Evolutionary conservation across 2,329 filamentous ascomycete genomes (phyloP).

Genomic region (Ophiosphaerella narmari): DNA sequence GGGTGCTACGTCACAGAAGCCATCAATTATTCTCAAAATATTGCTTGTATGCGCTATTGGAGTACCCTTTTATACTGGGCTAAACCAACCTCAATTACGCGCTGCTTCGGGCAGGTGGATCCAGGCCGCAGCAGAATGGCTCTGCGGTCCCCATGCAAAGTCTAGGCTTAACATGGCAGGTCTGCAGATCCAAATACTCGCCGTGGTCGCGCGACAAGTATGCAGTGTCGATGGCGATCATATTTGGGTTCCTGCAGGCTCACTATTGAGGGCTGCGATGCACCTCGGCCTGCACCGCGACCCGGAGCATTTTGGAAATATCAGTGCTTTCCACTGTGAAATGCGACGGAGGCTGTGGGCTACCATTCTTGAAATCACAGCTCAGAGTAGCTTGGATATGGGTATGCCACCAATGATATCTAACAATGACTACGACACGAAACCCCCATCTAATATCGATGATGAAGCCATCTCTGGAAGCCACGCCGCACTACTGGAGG

Average conservation of each 20-base stretch:
- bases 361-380: conserved; percentile 41
- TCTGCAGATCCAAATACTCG: conserved; percentile 53
- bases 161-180: conserved; percentile 55
- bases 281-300: conserved; percentile 50
- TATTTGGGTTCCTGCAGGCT: conserved; percentile 46
- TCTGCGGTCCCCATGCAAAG: conserved; percentile 60
- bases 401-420: conserved; percentile 46
- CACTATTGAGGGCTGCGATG: conserved; percentile 47
- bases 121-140: conserved; percentile 61
- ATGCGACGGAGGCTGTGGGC: conserved; percentile 43
- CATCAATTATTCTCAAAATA: conserved; percentile 57
- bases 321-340: conserved; percentile 44
- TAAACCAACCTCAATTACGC: conserved; percentile 51
- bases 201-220: conserved; percentile 45
- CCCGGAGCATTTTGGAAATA: conserved; percentile 41
- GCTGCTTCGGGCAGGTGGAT: conserved; percentile 54
- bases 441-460: conserved; percentile 46
- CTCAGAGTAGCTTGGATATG: conserved; percentile 45
- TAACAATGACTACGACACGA: conserved; percentile 44
- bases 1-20: conserved; percentile 44
- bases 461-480: conserved; percentile 46
- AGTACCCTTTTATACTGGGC: conserved; percentile 55
- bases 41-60: conserved; percentile 45
- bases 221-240: conserved; percentile 43
- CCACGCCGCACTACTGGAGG: conserved; percentile 20